phyloP scores from a whole-genome alignment of 2,329 filamentous ascomycete species.

The Penicillium hordei region DNA sequence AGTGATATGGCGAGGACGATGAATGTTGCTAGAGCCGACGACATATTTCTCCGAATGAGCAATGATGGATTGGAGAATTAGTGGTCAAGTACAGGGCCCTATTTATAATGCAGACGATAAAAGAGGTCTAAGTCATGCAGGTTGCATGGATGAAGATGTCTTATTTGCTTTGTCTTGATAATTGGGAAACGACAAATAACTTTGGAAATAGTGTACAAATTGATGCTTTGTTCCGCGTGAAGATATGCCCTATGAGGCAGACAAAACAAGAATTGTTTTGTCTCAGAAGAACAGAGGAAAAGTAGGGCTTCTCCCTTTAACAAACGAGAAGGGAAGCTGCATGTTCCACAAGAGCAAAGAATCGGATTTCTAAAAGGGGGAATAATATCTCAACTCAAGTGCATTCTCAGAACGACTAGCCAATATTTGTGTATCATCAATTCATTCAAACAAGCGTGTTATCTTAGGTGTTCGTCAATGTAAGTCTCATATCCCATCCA shows the following conservation, averaged over 20 bases:
- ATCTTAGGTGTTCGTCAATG: slow-evolving; percentile 17
- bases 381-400: background rate
- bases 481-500: slow-evolving; percentile 12
- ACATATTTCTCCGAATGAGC: background rate
- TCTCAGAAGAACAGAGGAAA: background rate
- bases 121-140: background rate
- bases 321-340: background rate
- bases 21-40: background rate
- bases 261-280: background rate
- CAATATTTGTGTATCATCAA: slow-evolving; percentile 17
- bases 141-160: background rate
- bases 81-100: background rate
- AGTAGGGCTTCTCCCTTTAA: background rate
- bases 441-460: slow-evolving; percentile 21
- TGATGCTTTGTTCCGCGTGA: background rate
- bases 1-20: background rate
- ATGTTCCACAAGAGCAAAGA: background rate
- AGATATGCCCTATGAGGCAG: background rate
- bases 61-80: background rate
- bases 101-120: background rate
- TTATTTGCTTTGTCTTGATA: background rate
- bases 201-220: background rate
- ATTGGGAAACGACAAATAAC: background rate
- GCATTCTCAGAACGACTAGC: background rate
- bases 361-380: background rate